Percentiles rank a stretch among this genome's conserved stretches.
phyloP scores from a whole-genome alignment of 179 eudicot species.

The Drosera spatulata region DNA sequence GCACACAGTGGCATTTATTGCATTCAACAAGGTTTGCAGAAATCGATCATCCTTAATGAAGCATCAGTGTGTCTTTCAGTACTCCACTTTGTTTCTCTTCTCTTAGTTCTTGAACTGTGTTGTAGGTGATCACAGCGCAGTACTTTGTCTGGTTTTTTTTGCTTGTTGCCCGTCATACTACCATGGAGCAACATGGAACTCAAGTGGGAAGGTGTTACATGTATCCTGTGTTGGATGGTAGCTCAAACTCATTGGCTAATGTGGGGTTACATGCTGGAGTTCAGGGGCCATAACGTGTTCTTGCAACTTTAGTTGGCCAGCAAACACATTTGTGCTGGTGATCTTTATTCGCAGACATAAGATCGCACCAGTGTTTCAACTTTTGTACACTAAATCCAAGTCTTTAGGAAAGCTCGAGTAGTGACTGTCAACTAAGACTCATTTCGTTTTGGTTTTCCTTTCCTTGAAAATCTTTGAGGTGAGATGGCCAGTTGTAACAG shows the following conservation, averaged over 20 bases:
- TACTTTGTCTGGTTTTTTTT: slow-evolving; percentile 84
- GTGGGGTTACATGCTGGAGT: slow-evolving; percentile 90
- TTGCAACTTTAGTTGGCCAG: slow-evolving; percentile 76
- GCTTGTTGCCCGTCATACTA: slow-evolving; percentile 65
- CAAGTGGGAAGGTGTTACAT: slow-evolving; percentile 58
- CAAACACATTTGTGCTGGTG: slow-evolving; percentile 50
- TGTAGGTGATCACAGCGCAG: slow-evolving; percentile 92
- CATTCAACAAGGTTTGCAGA: slow-evolving; percentile 20
- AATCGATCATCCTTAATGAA: slow-evolving; percentile 3
- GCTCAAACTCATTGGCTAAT: slow-evolving; percentile 86
- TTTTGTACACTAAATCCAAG: neutral
- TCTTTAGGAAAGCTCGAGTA: neutral
- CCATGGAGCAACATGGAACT: slow-evolving; percentile 87
- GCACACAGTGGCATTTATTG: slow-evolving; percentile 89
- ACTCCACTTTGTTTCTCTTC: too few relatives aligned
- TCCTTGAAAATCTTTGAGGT: too few relatives aligned
- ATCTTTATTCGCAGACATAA: slow-evolving; percentile 39
- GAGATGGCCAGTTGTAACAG: too few relatives aligned
- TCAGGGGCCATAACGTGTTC: slow-evolving; percentile 81
- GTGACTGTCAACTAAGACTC: too few relatives aligned
- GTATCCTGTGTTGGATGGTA: slow-evolving; percentile 66
- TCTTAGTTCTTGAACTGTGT: neutral
- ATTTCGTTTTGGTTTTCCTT: too few relatives aligned
- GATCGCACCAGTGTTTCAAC: slow-evolving; percentile 44
- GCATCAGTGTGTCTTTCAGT: too few relatives aligned